Percentiles rank a stretch among this genome's conserved stretches.
These are phyloP conservation scores for Candida krabiensis DNA, from an alignment of 805 yeast genomes.

Conservation along the genomic window DNA sequence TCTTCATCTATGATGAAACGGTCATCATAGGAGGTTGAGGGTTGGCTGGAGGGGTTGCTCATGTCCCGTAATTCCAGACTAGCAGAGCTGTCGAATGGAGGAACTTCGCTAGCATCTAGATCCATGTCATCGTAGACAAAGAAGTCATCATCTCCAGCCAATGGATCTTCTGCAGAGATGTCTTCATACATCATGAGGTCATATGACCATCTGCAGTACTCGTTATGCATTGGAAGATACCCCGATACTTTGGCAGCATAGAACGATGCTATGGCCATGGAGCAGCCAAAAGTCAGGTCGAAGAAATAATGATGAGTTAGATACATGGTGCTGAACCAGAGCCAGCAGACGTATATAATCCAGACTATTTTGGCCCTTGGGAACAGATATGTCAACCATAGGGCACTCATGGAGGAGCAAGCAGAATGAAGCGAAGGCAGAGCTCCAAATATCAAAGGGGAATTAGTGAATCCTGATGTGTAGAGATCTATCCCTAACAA, in stretches of 20 bases:
- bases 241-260: slow-evolving; percentile 60
- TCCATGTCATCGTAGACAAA: slow-evolving; percentile 16
- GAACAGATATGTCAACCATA: slow-evolving; percentile 80
- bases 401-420: slow-evolving; percentile 89
- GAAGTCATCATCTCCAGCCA: slow-evolving; percentile 16
- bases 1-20: slow-evolving; percentile 4
- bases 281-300: slow-evolving; percentile 92
- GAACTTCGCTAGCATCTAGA: slow-evolving; percentile 9
- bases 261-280: slow-evolving; percentile 71
- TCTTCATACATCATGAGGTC: slow-evolving; percentile 8
- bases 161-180: slow-evolving; percentile 23
- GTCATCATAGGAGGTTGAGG: neutral
- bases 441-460: slow-evolving; percentile 89
- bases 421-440: slow-evolving; percentile 86
- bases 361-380: slow-evolving; percentile 68
- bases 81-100: slow-evolving; percentile 8
- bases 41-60: slow-evolving; percentile 2
- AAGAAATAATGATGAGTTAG: slow-evolving; percentile 95
- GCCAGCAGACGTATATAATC: slow-evolving; percentile 80
- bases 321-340: slow-evolving; percentile 99
- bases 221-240: slow-evolving; percentile 13
- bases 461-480: slow-evolving; percentile 75
- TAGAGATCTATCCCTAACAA: slow-evolving; percentile 80
- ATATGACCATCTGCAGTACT: slow-evolving; percentile 24
- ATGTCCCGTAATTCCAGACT: slow-evolving; percentile 20